Evolutionary conservation across 2,329 filamentous ascomycete species (phyloP), one percentile per base, ranked within the genome.

Genomic region (Aspergillus piperis): DNA sequence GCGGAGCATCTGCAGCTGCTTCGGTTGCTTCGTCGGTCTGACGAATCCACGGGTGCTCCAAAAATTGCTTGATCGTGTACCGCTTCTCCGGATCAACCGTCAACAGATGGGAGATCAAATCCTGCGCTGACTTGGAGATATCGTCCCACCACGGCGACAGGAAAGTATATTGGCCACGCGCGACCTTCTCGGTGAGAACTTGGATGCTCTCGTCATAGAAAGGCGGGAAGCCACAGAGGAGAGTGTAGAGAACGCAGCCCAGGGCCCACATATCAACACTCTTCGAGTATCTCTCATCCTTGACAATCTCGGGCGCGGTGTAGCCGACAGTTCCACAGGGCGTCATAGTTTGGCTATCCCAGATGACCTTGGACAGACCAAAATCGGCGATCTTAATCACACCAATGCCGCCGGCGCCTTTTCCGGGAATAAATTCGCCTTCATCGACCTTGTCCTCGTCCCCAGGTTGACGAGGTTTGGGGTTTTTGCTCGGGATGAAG

Each of bases 231-330:
- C 95, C 95, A 70, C 95, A 99, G 15, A 99, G 89, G 1, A 99
- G 82, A 0, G 95, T 99, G 81, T 99, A 99, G 5, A 99, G 83
- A 10, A 99, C 95, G 74, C 95, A 99, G 13, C 95, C 95, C 32
- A 99, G 79, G 3, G 95, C 95, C 95, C 95, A 99, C 95, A 99
- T 99, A 73, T 99, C 95, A 49, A 99, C 95, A 54, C 92, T 96
- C 82, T 98, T 99, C 39, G 94, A 98, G 77, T 99, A 99, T 21
- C 93, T 88, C 79, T 99, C 95, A 77, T 99, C 95, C 79, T 98
- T 98, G 75, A 99, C 95, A 64, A 99, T 99, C 74, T 99, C 95
- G 7, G 95, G 95, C 3, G 95, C 95, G 3, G 95, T 98, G 79
- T 99, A 99, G 47, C 95, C 95, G 59, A 98, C 95, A 0, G 95